Base-by-base conservation (phyloP, 176 grass and related monocot genomes). In the Carex myosuroides region DNA sequence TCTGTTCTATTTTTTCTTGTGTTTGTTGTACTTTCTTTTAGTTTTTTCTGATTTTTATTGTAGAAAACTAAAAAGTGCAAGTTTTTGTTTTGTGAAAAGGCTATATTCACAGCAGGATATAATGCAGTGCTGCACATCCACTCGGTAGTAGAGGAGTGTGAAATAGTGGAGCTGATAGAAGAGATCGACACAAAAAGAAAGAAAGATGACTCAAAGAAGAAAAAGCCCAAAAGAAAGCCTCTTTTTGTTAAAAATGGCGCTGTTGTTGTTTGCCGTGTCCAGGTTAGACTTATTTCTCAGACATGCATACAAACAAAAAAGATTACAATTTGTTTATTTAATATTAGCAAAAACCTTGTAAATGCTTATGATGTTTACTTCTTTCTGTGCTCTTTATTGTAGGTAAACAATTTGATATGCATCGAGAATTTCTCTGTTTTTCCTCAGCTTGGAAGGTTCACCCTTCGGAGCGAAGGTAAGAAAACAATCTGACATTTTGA, bases 191-290 rank as follows among this genome's bases (percentile, higher is more conserved):
- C 88, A 64, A 94, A 91, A 84, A 94, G 88, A 88, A 90, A 72
- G 68, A 94, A 94, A 87, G 90, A 89, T 58, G 95, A 94, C 64
- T 82, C 88, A 5, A 98, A 93, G 86, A 94, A 91, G 66, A 97
- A 89, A 84, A 98, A 91, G 70, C 64, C 75, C 72, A 94, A 91
- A 85, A 89, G 89, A 77, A 98, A 93, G 82, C 95, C 88, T 71
- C 95, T 93, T 85, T 98, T 94, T 85, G 95, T 98, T 71, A 98
- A 98, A 86, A 98, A 94, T 90, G 95, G 95, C 71, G 95, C 95
- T 16, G 86, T 93, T 84, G 92, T 98, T 84, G 89, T 98, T 81
- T 98, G 95, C 85, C 68, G 92, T 8, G 60, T 98, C 88, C 95
- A 98, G 92, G 95, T 95, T 78, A 70, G 41, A 24, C 66, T 37